Evolutionary conservation across 2,329 filamentous ascomycete species (phyloP), one percentile per base, ranked within the genome.

Genomic region (Zelopaecilomyces penicillatus): DNA sequence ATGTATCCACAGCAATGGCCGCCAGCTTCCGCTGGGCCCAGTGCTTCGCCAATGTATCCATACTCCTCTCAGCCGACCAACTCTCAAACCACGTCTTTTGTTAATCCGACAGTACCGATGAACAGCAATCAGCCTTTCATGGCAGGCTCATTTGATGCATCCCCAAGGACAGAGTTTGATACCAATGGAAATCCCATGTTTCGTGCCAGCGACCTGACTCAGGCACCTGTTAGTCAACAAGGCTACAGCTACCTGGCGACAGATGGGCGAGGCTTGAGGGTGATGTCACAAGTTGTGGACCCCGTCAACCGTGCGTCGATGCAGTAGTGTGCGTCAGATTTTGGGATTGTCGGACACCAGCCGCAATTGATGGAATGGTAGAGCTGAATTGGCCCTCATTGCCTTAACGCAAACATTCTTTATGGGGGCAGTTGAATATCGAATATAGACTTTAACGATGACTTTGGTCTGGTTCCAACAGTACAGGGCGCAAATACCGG

Each of bases 1-100:
- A 55, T 75, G 39, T 75, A 75, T 52, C 50, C 60, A 5, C 64
- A 64, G 29, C 55, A 63, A 7, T 76, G 72, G 73, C 70, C 69
- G 49, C 59, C 67, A 26, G 58, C 58, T 10, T 70, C 72, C 3
- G 62, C 65, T 1, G 62, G 67, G 0, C 59, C 72, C 0, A 65
- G 57, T 32, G 64, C 64, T 3, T 57, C 70, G 1, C 51, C 70
- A 0, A 58, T 76, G 49, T 77, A 76, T 50, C 55, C 70, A 1
- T 75, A 72, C 42, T 61, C 66, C 10, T 55, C 65, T 5, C 67
- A 73, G 42, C 64, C 65, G 26, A 49, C 60, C 4, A 56, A 58
- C 8, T 42, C 60, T 10, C 50, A 61, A 30, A 52, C 58, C 30
- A 44, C 60, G 2, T 51, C 62, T 1, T 67, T 63, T 47, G 57